Conservation (phyloP, 495 filamentous ascomycete species). For the Durotheca rogersii region DNA sequence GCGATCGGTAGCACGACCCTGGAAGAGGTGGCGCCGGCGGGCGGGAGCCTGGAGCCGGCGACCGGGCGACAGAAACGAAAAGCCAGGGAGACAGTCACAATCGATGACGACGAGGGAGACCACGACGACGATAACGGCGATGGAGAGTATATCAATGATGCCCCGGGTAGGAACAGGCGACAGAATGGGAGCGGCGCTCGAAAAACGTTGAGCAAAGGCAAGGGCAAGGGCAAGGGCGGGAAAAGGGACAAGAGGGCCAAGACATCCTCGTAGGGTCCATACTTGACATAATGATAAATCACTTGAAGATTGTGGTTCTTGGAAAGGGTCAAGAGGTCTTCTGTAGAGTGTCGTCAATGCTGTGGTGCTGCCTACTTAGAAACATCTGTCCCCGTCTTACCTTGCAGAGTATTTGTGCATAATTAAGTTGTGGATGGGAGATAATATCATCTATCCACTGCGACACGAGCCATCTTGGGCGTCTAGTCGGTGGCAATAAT, state of each 20-base stretch:
- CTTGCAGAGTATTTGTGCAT: too few species aligned
- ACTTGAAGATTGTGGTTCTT: too few species aligned
- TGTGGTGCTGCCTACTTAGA: too few species aligned
- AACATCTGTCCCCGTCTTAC: too few species aligned
- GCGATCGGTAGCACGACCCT: slow-evolving; percentile 8
- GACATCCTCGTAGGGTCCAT: slow-evolving; percentile 18
- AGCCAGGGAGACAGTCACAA: slow-evolving; percentile 18
- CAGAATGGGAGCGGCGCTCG: neutral
- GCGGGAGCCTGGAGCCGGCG: slow-evolving; percentile 14
- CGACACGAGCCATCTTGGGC: too few species aligned
- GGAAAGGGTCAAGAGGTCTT: too few species aligned
- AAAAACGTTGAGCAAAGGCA: slow-evolving; percentile 4
- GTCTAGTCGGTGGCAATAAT: too few species aligned
- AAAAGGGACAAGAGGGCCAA: slow-evolving; percentile 41
- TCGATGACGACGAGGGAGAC: slow-evolving; percentile 32
- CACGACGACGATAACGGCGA: slow-evolving; percentile 18
- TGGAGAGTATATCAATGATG: slow-evolving; percentile 22
- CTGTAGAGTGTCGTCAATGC: too few species aligned
- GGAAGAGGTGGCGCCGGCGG: slow-evolving; percentile 16
- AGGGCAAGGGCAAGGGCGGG: slow-evolving; percentile 26
- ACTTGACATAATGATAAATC: neutral
- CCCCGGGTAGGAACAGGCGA: slow-evolving; percentile 1
- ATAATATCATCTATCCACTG: too few species aligned
- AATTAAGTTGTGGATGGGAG: too few species aligned
- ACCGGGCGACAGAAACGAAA: slow-evolving; percentile 28